Conservation (phyloP, 2,329 filamentous ascomycete species). For the Monilinia polystroma region DNA sequence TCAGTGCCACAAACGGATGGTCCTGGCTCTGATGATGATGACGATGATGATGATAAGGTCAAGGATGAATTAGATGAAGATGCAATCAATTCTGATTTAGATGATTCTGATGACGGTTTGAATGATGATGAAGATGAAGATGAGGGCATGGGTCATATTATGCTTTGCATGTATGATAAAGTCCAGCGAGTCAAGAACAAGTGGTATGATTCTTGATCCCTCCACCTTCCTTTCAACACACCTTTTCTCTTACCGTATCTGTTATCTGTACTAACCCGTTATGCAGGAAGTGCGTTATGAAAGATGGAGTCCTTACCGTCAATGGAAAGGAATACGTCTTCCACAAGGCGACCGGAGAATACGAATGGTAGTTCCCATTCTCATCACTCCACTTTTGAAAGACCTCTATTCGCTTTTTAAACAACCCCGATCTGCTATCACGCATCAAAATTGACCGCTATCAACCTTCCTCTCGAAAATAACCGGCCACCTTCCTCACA, state of each 20-base stretch:
- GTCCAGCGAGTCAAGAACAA: constrained; percentile 99
- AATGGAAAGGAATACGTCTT: constrained; percentile 97
- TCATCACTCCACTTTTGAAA: background rate
- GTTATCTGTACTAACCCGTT: constrained; percentile 24
- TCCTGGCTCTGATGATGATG: constrained; percentile 57
- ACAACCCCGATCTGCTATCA: background rate
- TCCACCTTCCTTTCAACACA: background rate
- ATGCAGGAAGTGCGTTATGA: constrained; percentile 90
- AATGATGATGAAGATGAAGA: constrained; percentile 86
- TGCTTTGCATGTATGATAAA: constrained; percentile 99
- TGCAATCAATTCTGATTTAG: constrained; percentile 96
- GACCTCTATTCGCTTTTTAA: background rate
- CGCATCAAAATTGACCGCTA: background rate
- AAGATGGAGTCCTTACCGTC: constrained; percentile 91
- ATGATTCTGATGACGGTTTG: constrained; percentile 84
- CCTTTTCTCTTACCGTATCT: constrained; percentile 2
- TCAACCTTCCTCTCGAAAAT: background rate
- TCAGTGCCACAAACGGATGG: constrained; percentile 56
- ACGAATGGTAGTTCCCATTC: constrained; percentile 73
- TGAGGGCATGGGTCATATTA: constrained; percentile 80
- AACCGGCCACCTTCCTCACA: background rate
- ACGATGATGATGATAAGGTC: constrained; percentile 58
- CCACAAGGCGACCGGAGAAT: constrained; percentile 95
- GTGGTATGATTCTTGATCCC: constrained; percentile 56
- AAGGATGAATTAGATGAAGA: constrained; percentile 73